phyloP scores from a whole-genome alignment of 148 eudicot genomes.

The Cornus suecica region DNA sequence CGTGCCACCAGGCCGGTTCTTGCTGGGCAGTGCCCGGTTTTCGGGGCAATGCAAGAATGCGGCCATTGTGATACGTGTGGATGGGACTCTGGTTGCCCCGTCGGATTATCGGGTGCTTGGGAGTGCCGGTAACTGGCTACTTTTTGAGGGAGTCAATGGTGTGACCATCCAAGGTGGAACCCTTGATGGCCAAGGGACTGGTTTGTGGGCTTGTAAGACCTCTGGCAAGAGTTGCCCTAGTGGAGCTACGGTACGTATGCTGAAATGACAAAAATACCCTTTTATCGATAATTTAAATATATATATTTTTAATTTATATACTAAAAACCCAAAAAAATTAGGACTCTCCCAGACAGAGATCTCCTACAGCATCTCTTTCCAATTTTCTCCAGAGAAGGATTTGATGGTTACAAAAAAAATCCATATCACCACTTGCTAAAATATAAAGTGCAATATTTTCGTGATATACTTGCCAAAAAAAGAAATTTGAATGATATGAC shows the following conservation, averaged over 20 bases:
- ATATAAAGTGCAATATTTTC: too few relatives aligned
- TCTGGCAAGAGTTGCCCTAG: conserved; percentile 34
- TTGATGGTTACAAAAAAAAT: too few relatives aligned
- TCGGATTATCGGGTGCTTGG: conserved; percentile 30
- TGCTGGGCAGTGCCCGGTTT: conserved; percentile 27
- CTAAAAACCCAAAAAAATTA: too few relatives aligned
- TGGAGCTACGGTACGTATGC: conserved; percentile 46
- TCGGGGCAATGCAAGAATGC: conserved; percentile 29
- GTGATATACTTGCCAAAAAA: too few relatives aligned
- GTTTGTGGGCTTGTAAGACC: conserved; percentile 48
- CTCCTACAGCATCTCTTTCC: too few relatives aligned
- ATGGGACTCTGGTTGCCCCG: conserved; percentile 55
- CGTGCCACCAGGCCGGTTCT: conserved; percentile 51
- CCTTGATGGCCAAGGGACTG: conserved; percentile 44
- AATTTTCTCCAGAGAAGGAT: too few relatives aligned
- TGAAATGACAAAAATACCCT: too few relatives aligned
- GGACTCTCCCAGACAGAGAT: too few relatives aligned
- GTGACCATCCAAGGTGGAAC: conserved; percentile 35
- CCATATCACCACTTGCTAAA: too few relatives aligned
- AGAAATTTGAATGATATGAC: too few relatives aligned
- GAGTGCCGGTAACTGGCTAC: conserved; percentile 28
- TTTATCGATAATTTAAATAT: not conserved
- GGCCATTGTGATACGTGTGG: conserved; percentile 27
- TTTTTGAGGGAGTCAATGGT: conserved; percentile 31
- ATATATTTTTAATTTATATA: too few relatives aligned